phyloP scores from a whole-genome alignment of 83 land plant genomes.

The Picea engelmannii region DNA sequence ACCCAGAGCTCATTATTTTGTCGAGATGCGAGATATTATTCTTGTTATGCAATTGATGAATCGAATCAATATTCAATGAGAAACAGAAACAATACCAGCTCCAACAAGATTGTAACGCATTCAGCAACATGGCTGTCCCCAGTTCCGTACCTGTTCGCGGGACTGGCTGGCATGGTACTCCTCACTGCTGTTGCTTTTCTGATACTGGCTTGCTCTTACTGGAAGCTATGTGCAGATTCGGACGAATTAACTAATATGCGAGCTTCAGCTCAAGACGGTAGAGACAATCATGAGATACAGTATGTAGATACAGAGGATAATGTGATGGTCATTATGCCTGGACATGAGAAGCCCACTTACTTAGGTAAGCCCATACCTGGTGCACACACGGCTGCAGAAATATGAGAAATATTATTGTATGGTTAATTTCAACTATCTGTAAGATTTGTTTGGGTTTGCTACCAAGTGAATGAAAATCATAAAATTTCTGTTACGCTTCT shows the following conservation, averaged over 20 bases:
- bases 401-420: neutral
- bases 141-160: slow-evolving; percentile 29
- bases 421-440: too few species aligned
- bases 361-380: neutral
- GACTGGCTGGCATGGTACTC: slow-evolving; percentile 22
- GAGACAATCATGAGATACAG: neutral
- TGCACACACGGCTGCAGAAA: neutral
- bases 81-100: neutral
- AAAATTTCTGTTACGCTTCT: too few species aligned
- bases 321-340: slow-evolving; percentile 8
- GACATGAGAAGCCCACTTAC: slow-evolving; percentile 14
- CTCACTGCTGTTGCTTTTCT: slow-evolving; percentile 29
- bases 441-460: too few species aligned
- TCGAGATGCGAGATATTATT: too few species aligned
- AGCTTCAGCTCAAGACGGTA: neutral
- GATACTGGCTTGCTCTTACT: slow-evolving; percentile 25
- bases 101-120: neutral
- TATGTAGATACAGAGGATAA: neutral
- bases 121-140: slow-evolving; percentile 24
- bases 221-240: slow-evolving; percentile 5
- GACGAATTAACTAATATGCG: neutral
- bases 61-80: neutral
- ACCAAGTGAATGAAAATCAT: too few species aligned
- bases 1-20: too few species aligned
- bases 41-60: too few species aligned